These are phyloP conservation scores for Collybiopsis confluens DNA, from an alignment of 768 basidiomycete genomes.

Conservation along the genomic window DNA sequence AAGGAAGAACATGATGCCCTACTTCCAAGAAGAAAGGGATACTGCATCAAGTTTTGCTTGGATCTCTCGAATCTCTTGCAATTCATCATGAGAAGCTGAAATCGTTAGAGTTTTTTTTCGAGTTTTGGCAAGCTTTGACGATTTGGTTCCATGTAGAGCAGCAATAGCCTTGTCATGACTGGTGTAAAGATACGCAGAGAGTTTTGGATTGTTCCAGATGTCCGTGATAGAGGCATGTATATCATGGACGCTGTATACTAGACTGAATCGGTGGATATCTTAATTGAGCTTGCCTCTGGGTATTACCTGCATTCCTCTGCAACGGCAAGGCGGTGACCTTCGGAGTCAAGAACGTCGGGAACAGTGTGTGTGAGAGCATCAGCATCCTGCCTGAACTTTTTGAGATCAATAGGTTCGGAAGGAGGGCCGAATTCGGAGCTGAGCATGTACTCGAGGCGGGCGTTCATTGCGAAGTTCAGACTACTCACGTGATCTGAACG, in stretches of 20 bases:
- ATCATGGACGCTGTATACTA: conserved; percentile 15
- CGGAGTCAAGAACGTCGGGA: conserved; percentile 5
- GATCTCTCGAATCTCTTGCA: conserved; percentile 42
- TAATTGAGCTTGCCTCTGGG: background rate
- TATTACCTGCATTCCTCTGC: conserved; percentile 31
- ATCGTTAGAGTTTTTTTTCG: conserved; percentile 26
- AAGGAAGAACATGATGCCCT: conserved; percentile 17
- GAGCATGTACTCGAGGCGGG: conserved; percentile 20
- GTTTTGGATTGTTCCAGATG: conserved; percentile 49
- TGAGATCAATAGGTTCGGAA: conserved; percentile 49
- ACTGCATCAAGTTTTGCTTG: conserved; percentile 49
- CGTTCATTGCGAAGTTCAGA: conserved; percentile 13
- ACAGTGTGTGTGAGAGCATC: conserved; percentile 9
- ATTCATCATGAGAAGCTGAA: conserved; percentile 31
- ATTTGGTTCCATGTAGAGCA: conserved; percentile 21
- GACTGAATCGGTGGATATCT: background rate
- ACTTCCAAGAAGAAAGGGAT: conserved; percentile 62
- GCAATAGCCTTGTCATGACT: conserved; percentile 46
- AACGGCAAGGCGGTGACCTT: conserved; percentile 12
- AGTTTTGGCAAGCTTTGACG: conserved; percentile 26
- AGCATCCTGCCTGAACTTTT: conserved; percentile 37
- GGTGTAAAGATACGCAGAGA: conserved; percentile 53
- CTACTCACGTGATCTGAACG: background rate
- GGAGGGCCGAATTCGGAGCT: conserved; percentile 64
- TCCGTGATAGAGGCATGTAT: conserved; percentile 31